phyloP scores from a whole-genome alignment of 108 stramenopile genomes.

The Nannochloropsis salina region DNA sequence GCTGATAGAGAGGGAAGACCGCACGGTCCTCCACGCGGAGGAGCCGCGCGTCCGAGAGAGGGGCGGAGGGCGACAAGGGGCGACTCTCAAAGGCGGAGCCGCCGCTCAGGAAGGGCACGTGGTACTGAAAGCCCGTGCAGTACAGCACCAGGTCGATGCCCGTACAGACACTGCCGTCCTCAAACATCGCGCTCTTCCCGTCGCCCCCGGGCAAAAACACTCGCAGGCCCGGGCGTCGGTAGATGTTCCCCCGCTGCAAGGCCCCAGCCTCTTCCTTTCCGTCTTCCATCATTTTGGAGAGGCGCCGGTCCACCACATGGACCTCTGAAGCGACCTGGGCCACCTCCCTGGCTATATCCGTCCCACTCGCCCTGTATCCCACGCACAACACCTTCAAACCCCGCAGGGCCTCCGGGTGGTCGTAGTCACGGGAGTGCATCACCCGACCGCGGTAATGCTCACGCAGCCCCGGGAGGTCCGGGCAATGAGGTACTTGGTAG shows the following conservation, averaged over 20 bases:
- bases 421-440: conserved; percentile 76
- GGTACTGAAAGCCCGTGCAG: conserved; percentile 42
- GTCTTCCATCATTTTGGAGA: conserved; percentile 29
- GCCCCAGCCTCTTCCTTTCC: conserved; percentile 27
- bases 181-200: conserved; percentile 49
- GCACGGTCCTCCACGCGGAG: conserved; percentile 56
- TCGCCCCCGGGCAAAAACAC: conserved; percentile 25
- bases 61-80: not conserved
- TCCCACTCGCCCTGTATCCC: conserved; percentile 75
- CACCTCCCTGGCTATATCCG: conserved; percentile 79
- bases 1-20: conserved; percentile 70
- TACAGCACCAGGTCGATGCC: conserved; percentile 47
- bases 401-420: conserved; percentile 60
- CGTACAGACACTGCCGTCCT: conserved; percentile 37
- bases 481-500: conserved; percentile 62
- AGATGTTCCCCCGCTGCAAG: conserved; percentile 27
- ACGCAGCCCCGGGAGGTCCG: conserved; percentile 58
- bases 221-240: conserved; percentile 29
- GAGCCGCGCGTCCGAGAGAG: not conserved
- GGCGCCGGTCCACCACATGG: conserved; percentile 60
- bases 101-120: conserved; percentile 37
- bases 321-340: conserved; percentile 62
- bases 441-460: conserved; percentile 56
- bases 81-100: not conserved
- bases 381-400: conserved; percentile 72